Evolutionary conservation across 768 basidiomycete species (phyloP), one percentile per base, ranked within the genome.

Genomic region (Tricholoma matsutake): DNA sequence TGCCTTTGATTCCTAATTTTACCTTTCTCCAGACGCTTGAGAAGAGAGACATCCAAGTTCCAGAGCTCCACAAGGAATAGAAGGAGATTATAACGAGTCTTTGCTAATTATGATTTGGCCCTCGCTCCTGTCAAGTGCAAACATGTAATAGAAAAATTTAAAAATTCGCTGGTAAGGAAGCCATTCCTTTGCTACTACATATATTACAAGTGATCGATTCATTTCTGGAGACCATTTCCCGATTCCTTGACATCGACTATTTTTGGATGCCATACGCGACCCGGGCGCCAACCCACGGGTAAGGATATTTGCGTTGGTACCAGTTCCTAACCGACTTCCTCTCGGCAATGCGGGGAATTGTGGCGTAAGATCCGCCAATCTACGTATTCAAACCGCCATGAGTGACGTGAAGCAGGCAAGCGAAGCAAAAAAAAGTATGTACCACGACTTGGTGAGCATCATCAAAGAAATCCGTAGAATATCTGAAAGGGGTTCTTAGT

Each of bases 401-500:
- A 22, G 41, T 51, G 70, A 16, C 67, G 59, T 39, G 18, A 20
- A 20, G 18, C 10, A 20, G 8, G 20, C 8, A 20, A 58, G 39
- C 51, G 14, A 28, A 55, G 10, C 18, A 25, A 47, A 35, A 18
- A 0, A 52, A 20, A 56, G 6, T 14, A 86, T 93, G 65, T 78
- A 96, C 91, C 72, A 97, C 93, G 28, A 96, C 86, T 56, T 86
- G 85, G 72, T 99, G 93, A 65, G 84, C 81, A 5, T 78, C 84
- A 72, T 98, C 97, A 71, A 94, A 94, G 77, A 98, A 98, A 76
- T 98, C 96, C 63, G 79, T 79, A 16, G 92, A 92, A 67, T 89
- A 91, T 18, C 88, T 90, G 67, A 4, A 62, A 25, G 31, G 37
- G 5, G 57, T 49, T 59, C 34, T 63, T 18, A 31, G 16, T 32